Evolutionary conservation across 2,329 filamentous ascomycete genomes (phyloP), one percentile per base, ranked within the genome.

Genomic region (Paramyrothecium roridum): DNA sequence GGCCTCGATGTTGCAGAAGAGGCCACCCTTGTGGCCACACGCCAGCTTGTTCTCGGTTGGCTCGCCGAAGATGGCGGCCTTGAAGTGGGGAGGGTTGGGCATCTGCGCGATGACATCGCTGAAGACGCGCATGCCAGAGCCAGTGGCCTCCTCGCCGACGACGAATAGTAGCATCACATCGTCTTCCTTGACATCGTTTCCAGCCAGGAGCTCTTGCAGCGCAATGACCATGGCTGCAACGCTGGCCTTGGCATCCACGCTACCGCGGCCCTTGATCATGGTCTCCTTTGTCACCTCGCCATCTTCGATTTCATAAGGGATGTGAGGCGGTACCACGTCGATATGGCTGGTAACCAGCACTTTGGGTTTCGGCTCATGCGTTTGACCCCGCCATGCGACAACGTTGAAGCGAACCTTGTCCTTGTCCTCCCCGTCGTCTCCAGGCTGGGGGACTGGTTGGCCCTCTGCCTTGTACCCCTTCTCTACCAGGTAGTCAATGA

Each of bases 21-120:
- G 70, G 55, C 87, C 89, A 45, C 95, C 93, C 76, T 99, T 98
- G 79, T 98, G 93, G 2, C 93, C 95, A 54, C 90, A 87, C 0
- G 91, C 92, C 20, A 98, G 86, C 71, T 89, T 91, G 62, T 87
- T 84, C 65, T 96, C 91, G 0, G 95, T 99, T 1, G 93, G 93
- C 70, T 99, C 95, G 45, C 95, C 93, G 66, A 97, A 98, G 65
- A 95, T 89, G 64, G 91, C 86, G 3, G 91, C 85, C 34, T 87
- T 80, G 21, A 85, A 78, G 2, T 61, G 58, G 3, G 70, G 68
- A 17, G 66, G 72, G 19, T 72, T 67, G 30, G 71, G 64, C 47
- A 72, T 64, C 7, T 65, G 53, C 16, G 63, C 57, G 1, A 74
- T 56, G 0, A 67, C 70, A 4, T 72, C 64, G 21, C 77, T 80